Percentiles rank a stretch among this genome's conserved stretches.
Conservation (phyloP, 805 yeast species). For the Metschnikowia matae region DNA sequence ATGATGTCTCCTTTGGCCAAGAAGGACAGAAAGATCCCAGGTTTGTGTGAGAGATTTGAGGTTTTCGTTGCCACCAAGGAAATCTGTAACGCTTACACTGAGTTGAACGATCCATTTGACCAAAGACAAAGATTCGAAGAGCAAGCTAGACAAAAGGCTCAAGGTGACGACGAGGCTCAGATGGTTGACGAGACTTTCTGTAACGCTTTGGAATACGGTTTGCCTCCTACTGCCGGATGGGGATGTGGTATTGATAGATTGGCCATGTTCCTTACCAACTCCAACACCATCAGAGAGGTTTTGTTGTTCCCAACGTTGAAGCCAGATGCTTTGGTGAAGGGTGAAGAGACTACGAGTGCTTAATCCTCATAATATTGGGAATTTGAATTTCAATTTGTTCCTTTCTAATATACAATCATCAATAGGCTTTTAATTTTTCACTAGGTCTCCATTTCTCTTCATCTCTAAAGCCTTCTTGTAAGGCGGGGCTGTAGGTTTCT, state of each 20-base stretch:
- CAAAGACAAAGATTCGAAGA: slow-evolving; percentile 97
- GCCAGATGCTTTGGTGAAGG: slow-evolving; percentile 62
- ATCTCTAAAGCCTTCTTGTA: slow-evolving; percentile 87
- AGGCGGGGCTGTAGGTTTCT: slow-evolving; percentile 95
- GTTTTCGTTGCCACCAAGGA: slow-evolving; percentile 98
- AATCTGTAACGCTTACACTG: slow-evolving; percentile 97
- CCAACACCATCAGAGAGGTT: slow-evolving; percentile 96
- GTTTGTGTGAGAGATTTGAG: slow-evolving; percentile 97
- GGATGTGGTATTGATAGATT: slow-evolving; percentile 98
- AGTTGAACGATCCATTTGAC: slow-evolving; percentile 97
- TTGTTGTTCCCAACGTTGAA: slow-evolving; percentile 97
- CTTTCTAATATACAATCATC: background rate
- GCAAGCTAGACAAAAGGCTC: slow-evolving; percentile 97
- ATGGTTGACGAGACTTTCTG: slow-evolving; percentile 94
- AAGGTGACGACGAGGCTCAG: slow-evolving; percentile 99
- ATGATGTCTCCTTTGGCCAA: slow-evolving; percentile 99
- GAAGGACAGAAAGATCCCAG: slow-evolving; percentile 87
- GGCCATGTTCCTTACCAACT: slow-evolving; percentile 96
- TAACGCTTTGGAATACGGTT: slow-evolving; percentile 95
- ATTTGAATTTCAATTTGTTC: background rate
- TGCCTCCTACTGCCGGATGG: slow-evolving; percentile 99
- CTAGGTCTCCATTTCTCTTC: slow-evolving; percentile 64
- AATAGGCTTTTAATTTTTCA: slow-evolving; percentile 4
- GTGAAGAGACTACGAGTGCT: slow-evolving; percentile 25
- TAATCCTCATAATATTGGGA: background rate